These are phyloP conservation scores for Seiridium unicorne DNA, from an alignment of 2,329 filamentous ascomycete genomes.

Conservation along the genomic window DNA sequence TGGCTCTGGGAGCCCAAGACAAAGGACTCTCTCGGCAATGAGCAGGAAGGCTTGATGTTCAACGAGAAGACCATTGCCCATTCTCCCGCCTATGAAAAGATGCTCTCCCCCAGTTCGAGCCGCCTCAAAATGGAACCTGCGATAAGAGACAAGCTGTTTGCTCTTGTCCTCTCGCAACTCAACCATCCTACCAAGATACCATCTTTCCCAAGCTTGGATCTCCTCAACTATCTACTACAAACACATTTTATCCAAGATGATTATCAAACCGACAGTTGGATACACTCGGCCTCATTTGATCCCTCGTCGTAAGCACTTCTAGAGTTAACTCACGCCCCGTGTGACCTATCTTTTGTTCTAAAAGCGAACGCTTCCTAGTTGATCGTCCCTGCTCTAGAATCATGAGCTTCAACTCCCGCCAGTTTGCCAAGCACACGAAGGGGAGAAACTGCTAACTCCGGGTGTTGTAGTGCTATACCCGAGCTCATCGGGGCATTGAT, in stretches of 20 bases:
- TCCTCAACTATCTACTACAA: slow-evolving; percentile 26
- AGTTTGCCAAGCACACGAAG: too few species aligned
- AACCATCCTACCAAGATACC: slow-evolving; percentile 18
- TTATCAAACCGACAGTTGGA: slow-evolving; percentile 23
- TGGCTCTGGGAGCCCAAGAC: slow-evolving; percentile 32
- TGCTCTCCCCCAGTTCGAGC: slow-evolving; percentile 10
- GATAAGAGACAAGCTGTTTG: slow-evolving; percentile 24
- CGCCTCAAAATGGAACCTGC: slow-evolving; percentile 17
- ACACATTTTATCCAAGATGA: slow-evolving; percentile 25
- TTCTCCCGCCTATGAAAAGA: slow-evolving; percentile 16
- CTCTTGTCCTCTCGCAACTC: slow-evolving; percentile 20
- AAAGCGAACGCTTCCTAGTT: too few species aligned
- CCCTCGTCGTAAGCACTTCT: slow-evolving; percentile 11
- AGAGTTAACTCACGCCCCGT: too few species aligned
- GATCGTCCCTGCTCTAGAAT: too few species aligned
- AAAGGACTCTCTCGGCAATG: slow-evolving; percentile 22
- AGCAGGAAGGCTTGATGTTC: slow-evolving; percentile 19
- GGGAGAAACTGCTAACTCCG: too few species aligned
- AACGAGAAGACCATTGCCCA: slow-evolving; percentile 19
- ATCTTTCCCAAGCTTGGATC: slow-evolving; percentile 24
- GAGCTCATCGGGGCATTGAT: slow-evolving; percentile 23
- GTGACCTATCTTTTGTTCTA: too few species aligned
- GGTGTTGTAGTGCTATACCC: slow-evolving; percentile 10
- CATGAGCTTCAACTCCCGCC: too few species aligned
- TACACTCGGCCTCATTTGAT: slow-evolving; percentile 23